Evolutionary conservation across 768 basidiomycete genomes (phyloP).

Genomic region (Gymnopilus dilepis): DNA sequence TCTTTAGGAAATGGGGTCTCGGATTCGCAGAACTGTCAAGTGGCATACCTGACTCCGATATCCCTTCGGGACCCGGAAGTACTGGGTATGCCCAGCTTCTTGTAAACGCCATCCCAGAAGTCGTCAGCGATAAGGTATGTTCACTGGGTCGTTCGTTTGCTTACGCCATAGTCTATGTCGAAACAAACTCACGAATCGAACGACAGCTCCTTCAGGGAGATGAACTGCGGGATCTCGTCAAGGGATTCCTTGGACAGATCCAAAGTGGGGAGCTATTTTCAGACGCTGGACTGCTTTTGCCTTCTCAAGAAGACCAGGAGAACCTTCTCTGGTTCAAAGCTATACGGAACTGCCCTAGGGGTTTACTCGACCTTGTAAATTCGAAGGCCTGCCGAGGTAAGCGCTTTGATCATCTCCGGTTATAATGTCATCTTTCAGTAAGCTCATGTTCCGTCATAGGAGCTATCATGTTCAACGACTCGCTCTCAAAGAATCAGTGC

Average conservation of each 20-base stretch:
- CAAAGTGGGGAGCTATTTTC: slow-evolving; percentile 49
- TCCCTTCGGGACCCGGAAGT: slow-evolving; percentile 35
- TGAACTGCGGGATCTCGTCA: slow-evolving; percentile 79
- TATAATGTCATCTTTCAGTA: background rate
- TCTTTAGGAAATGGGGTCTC: slow-evolving; percentile 76
- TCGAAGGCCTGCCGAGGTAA: slow-evolving; percentile 95
- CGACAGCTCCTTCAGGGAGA: slow-evolving; percentile 65
- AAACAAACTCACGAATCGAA: slow-evolving; percentile 20
- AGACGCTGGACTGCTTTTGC: slow-evolving; percentile 31
- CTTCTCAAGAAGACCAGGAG: slow-evolving; percentile 25
- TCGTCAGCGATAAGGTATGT: slow-evolving; percentile 77
- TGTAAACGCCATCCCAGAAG: slow-evolving; percentile 66
- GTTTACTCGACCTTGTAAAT: slow-evolving; percentile 83
- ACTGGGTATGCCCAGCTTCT: slow-evolving; percentile 67
- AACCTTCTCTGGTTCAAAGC: slow-evolving; percentile 68
- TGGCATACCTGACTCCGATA: slow-evolving; percentile 29
- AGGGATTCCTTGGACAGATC: slow-evolving; percentile 69
- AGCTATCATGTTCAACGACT: slow-evolving; percentile 97
- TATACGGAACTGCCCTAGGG: slow-evolving; percentile 82
- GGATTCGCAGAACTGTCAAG: slow-evolving; percentile 47
- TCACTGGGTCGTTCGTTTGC: slow-evolving; percentile 32
- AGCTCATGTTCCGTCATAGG: slow-evolving; percentile 50
- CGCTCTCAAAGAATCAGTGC: slow-evolving; percentile 71
- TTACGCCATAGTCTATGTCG: slow-evolving; percentile 20
- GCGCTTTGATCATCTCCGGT: slow-evolving; percentile 23